A percentile compares a stretch with the other conserved stretches of the same genome.
phyloP scores from a whole-genome alignment of 495 filamentous ascomycete species.

The Hypoxylon rickii region DNA sequence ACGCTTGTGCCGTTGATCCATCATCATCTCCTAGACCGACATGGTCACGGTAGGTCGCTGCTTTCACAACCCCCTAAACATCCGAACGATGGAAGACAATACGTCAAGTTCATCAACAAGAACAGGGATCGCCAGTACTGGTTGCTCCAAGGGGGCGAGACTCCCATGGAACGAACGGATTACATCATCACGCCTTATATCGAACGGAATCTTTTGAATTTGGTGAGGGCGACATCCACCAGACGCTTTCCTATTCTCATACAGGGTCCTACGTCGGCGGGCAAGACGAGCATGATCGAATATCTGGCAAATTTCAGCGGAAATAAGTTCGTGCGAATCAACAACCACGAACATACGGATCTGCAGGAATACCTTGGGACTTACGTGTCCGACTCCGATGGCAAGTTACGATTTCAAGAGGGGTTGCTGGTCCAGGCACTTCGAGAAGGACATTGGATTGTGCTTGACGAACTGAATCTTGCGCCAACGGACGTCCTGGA shows the following conservation, averaged over 20 bases:
- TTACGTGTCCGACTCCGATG: constrained; percentile 84
- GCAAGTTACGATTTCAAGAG: constrained; percentile 87
- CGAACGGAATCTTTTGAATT: constrained; percentile 88
- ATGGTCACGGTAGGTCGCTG: constrained; percentile 66
- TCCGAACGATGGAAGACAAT: constrained; percentile 73
- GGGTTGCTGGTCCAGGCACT: constrained; percentile 92
- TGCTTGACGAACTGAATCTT: constrained; percentile 94
- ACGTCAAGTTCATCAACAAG: constrained; percentile 74
- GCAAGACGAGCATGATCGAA: constrained; percentile 99
- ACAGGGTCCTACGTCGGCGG: constrained; percentile 94
- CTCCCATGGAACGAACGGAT: constrained; percentile 72
- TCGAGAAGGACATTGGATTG: constrained; percentile 94
- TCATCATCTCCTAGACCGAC: constrained; percentile 72
- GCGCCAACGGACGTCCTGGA: constrained; percentile 96
- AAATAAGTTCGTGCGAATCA: constrained; percentile 96
- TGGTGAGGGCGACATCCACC: constrained; percentile 90
- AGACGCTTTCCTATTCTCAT: constrained; percentile 92
- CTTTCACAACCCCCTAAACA: constrained; percentile 74
- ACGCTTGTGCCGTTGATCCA: constrained; percentile 81
- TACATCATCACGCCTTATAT: constrained; percentile 98
- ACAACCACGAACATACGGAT: constrained; percentile 99
- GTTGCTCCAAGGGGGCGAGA: constrained; percentile 73
- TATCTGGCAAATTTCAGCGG: constrained; percentile 94
- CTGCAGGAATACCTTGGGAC: constrained; percentile 97
- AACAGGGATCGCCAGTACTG: constrained; percentile 79